Conservation (phyloP, 352 stramenopile genomes). For the Phytopythium kandeliae region DNA sequence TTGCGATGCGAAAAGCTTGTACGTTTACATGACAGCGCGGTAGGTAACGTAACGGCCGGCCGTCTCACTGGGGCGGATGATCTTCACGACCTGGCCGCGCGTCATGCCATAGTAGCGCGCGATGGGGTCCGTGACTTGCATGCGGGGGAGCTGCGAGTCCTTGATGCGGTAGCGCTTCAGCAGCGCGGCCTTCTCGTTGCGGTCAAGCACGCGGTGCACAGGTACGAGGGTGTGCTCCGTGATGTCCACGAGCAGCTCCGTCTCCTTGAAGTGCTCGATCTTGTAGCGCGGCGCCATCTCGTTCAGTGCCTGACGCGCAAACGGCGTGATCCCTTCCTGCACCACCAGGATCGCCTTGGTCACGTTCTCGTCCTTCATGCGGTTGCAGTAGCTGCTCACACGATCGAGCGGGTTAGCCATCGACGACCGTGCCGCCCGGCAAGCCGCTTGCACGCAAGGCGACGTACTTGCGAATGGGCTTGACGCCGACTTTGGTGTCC, state of each 20-base stretch:
- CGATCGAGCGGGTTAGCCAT: background rate
- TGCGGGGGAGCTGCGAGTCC: conserved; percentile 98
- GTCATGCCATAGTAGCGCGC: conserved; percentile 97
- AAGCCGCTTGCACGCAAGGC: background rate
- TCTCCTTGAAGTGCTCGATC: conserved; percentile 98
- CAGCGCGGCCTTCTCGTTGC: conserved; percentile 96
- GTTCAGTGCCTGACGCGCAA: conserved; percentile 95
- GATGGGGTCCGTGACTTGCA: conserved; percentile 99
- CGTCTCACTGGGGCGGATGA: conserved; percentile 99
- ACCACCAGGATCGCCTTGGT: conserved; percentile 98
- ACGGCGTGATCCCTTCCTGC: conserved; percentile 94
- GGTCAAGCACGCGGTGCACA: conserved; percentile 96
- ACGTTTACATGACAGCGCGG: conserved; percentile 95
- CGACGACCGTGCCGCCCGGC: too few relatives aligned
- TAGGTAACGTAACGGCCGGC: conserved; percentile 99
- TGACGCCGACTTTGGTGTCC: conserved; percentile 98
- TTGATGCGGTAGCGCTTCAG: conserved; percentile 99
- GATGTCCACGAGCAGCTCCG: conserved; percentile 99
- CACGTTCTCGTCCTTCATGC: conserved; percentile 97
- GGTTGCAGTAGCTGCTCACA: conserved; percentile 82
- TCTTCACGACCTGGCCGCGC: conserved; percentile 98
- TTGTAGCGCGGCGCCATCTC: conserved; percentile 92
- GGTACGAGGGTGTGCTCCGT: conserved; percentile 99
- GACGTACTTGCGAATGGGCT: conserved; percentile 92
- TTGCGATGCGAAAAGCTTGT: background rate